These are phyloP conservation scores for Globisporangium recalcitrans DNA, from an alignment of 352 stramenopile genomes.

Conservation along the genomic window DNA sequence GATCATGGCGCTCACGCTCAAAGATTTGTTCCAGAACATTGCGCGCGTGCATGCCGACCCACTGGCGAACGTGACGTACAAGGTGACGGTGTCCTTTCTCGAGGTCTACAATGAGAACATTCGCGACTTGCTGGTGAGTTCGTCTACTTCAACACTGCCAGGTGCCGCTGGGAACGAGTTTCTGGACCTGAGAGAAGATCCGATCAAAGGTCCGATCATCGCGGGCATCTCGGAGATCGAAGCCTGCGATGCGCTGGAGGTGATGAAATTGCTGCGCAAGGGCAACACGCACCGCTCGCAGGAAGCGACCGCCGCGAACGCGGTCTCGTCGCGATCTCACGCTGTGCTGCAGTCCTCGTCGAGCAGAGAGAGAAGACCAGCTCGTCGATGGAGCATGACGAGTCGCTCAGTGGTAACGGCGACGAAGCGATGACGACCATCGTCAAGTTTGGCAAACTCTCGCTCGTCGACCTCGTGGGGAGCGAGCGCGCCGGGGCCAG, in stretches of 20 bases:
- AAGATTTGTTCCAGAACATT: conserved; percentile 82
- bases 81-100: conserved; percentile 83
- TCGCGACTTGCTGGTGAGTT: conserved; percentile 66
- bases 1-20: conserved; percentile 86
- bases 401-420: not conserved
- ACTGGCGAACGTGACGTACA: conserved; percentile 36
- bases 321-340: conserved; percentile 86
- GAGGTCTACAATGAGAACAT: conserved; percentile 95
- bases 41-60: conserved; percentile 28
- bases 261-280: conserved; percentile 85
- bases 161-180: conserved; percentile 25
- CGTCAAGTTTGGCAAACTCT: conserved; percentile 86
- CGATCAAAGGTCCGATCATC: conserved; percentile 75
- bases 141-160: conserved; percentile 10
- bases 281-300: conserved; percentile 87
- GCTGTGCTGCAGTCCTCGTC: conserved; percentile 85
- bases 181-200: conserved; percentile 85
- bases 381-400: conserved; percentile 4
- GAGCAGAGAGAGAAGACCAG: conserved; percentile 52
- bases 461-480: conserved; percentile 87
- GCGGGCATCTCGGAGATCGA: conserved; percentile 85
- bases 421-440: conserved; percentile 21
- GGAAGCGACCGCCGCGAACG: conserved; percentile 85
- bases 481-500: conserved; percentile 82
- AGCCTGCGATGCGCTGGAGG: conserved; percentile 59